Conservation (phyloP, 1,139 yeast genomes). For the Nakaseomyces sp. region DNA sequence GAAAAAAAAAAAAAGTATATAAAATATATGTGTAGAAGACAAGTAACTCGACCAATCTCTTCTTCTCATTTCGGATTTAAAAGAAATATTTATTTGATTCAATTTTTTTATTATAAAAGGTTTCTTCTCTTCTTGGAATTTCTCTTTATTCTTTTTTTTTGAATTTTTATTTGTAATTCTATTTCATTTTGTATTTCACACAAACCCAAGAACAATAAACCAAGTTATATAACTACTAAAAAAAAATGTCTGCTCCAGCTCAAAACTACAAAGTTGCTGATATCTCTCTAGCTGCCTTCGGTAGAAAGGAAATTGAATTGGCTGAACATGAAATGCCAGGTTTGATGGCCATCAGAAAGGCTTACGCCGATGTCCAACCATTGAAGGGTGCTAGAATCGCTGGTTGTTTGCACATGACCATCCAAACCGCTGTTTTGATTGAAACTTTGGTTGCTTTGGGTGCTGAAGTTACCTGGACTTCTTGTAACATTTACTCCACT, state of each 20-base stretch:
- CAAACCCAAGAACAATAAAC: too few species aligned
- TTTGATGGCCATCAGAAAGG: constrained; percentile 93
- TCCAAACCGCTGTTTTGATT: constrained; percentile 97
- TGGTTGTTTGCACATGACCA: constrained; percentile 99
- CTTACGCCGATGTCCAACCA: constrained; percentile 89
- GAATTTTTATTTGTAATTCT: not conserved
- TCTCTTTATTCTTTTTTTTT: not conserved
- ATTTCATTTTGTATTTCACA: too few species aligned
- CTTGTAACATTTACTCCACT: constrained; percentile 99
- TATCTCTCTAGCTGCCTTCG: constrained; percentile 97
- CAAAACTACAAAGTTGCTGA: constrained; percentile 93
- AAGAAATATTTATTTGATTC: not conserved
- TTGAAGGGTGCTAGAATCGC: constrained; percentile 98
- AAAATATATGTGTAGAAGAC: not conserved
- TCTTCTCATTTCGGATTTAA: not conserved
- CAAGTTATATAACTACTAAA: not conserved
- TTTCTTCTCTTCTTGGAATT: not conserved
- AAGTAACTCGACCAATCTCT: not conserved
- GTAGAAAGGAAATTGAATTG: constrained; percentile 98
- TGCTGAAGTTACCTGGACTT: constrained; percentile 99
- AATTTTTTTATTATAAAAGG: not conserved
- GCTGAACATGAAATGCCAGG: constrained; percentile 99
- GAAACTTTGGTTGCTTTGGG: constrained; percentile 97
- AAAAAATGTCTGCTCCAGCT: constrained; percentile 47
- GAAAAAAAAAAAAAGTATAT: not conserved